phyloP scores from a whole-genome alignment of 257 asterid species.

The Solanum virginianum region DNA sequence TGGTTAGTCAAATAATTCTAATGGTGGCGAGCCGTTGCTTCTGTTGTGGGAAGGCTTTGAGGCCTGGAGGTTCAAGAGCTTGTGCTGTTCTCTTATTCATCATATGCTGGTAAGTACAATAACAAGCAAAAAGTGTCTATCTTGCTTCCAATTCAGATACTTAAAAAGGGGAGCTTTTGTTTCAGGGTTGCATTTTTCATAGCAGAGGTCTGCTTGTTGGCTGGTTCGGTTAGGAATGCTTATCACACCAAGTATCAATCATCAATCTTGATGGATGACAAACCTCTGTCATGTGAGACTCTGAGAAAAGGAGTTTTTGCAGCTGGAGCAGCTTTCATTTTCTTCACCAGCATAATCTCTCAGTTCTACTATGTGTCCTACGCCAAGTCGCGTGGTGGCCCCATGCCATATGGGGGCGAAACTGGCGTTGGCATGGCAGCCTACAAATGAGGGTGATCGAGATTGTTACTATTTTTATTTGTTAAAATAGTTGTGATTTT shows the following conservation, averaged over 20 bases:
- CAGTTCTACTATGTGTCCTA: slow-evolving; percentile 55
- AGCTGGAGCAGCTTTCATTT: slow-evolving; percentile 76
- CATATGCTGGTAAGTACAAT: slow-evolving; percentile 55
- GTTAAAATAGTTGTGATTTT: not conserved
- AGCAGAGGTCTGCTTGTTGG: slow-evolving; percentile 73
- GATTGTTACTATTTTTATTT: not conserved
- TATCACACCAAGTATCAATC: slow-evolving; percentile 73
- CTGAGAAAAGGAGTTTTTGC: slow-evolving; percentile 89
- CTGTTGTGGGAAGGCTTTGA: slow-evolving; percentile 78
- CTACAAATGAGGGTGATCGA: slow-evolving; percentile 30
- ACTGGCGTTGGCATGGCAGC: slow-evolving; percentile 62
- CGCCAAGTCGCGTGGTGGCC: slow-evolving; percentile 41
- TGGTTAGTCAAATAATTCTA: slow-evolving; percentile 53
- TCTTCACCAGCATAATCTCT: slow-evolving; percentile 65
- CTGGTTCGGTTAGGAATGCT: slow-evolving; percentile 87
- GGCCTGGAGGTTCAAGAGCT: slow-evolving; percentile 91
- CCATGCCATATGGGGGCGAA: slow-evolving; percentile 39
- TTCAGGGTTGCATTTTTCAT: slow-evolving; percentile 68
- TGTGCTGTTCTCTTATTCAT: slow-evolving; percentile 74
- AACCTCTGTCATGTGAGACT: slow-evolving; percentile 69
- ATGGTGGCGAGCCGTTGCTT: slow-evolving; percentile 79
- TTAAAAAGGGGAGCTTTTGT: not conserved
- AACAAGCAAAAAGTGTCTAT: not conserved
- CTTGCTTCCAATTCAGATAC: not conserved
- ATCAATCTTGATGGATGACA: slow-evolving; percentile 2